Base-by-base conservation (phyloP, 768 basidiomycete species). In the Tricholoma furcatifolium region DNA sequence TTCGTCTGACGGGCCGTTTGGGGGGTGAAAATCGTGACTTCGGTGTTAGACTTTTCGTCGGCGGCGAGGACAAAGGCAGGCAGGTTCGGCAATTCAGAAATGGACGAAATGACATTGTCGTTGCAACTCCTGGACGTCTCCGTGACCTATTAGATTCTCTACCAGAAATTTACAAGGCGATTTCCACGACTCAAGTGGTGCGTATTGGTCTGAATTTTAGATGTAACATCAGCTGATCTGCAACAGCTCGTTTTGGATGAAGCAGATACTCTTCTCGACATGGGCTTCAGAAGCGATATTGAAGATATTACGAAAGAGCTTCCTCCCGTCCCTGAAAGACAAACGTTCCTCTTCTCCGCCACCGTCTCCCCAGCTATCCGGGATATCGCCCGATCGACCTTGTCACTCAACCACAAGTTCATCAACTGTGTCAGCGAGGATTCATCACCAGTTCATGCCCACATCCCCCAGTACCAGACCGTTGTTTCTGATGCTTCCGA, bases 331-430 rank as follows among this genome's bases (percentile, higher is more conserved):
- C 81, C 85, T 0, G 65, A 81, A 48, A 84, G 93, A n/a, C 93
- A 95, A 64, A 96, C 93, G 0, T 87, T 96, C 72, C 75, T 98
- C 51, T 94, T 96, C 71, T 92, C 90, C 12, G 93, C 94, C 20
- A 95, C 93, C 2, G 83, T 95, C 32, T 86, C 89, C 0, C 74
- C 67, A 3, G 77, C 78, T 3, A 87, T 97, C 56, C 82, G 81
- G 39, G 80, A 88, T 62, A 75, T 95, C 51, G 88, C 91, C 0
- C 72, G 77, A 3, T 68, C 74, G 17, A 75, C 81, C 18, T 70
- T 96, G 11, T 72, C 82, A 20, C 69, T 70, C 30, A 79, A 84
- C 52, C 84, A 92, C 67, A 64, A 67, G 39, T 90, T 84, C 68
- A 82, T 97, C 65, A 82, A 95, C 68, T 86, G 85, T 50, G 83